Evolutionary conservation across 2,329 filamentous ascomycete species (phyloP).

Genomic region (Xylariaceae sp.): DNA sequence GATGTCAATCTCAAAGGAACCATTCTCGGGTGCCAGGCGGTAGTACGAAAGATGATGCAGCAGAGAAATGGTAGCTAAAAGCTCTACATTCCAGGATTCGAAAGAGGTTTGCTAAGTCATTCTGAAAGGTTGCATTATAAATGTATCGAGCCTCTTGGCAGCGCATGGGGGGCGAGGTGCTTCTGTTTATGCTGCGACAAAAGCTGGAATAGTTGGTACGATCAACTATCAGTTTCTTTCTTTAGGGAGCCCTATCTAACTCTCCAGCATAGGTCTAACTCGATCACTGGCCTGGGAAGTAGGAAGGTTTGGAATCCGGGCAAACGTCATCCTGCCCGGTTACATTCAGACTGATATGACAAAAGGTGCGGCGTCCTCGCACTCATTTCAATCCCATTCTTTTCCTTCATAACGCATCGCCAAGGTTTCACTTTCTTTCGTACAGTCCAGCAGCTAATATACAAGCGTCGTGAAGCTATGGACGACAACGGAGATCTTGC

Average conservation of each 20-base stretch:
- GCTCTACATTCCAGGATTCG: not conserved
- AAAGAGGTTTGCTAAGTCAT: not conserved
- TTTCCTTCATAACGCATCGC: constrained; percentile 19
- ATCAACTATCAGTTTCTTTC: not conserved
- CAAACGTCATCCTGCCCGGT: constrained; percentile 82
- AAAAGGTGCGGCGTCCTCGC: constrained; percentile 57
- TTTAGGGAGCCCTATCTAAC: constrained; percentile 24
- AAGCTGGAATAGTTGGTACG: constrained; percentile 76
- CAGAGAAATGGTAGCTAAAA: constrained; percentile 39
- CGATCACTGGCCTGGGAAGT: constrained; percentile 70
- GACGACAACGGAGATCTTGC: constrained; percentile 42
- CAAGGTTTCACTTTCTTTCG: constrained; percentile 10
- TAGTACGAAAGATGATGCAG: constrained; percentile 56
- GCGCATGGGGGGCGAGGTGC: constrained; percentile 72
- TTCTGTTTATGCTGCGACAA: constrained; percentile 77
- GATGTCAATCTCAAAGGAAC: constrained; percentile 74
- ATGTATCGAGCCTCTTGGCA: constrained; percentile 79
- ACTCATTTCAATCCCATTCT: constrained; percentile 15
- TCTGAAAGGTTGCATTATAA: constrained; percentile 72
- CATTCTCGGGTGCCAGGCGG: constrained; percentile 64
- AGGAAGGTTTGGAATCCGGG: constrained; percentile 67
- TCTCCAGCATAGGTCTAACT: constrained; percentile 63
- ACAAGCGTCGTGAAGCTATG: constrained; percentile 43
- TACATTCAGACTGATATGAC: constrained; percentile 87
- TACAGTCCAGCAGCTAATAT: constrained; percentile 46